Base-by-base conservation (phyloP, 345 rosid genomes). In the Mallotus nudiflorus region DNA sequence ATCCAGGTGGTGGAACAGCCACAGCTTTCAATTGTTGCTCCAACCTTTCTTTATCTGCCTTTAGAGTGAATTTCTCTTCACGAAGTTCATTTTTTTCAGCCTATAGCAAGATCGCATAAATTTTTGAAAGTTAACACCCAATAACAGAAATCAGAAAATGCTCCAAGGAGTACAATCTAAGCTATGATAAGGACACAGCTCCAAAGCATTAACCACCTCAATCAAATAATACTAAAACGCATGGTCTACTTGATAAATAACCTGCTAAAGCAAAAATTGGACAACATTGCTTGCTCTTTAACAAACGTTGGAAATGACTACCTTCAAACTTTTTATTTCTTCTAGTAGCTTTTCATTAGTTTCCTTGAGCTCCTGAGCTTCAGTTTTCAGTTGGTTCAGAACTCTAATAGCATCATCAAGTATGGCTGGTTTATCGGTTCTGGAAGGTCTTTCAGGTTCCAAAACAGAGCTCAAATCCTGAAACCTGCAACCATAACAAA, bases 21-120 rank as follows among this genome's bases (percentile, higher is more conserved):
- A 68, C 56, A 28, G 58, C 65, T 59, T 72, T 77, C 67, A 72
- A 42, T 50, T 72, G 81, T 55, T 62, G 76, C 62, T 77, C 81
- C 60, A 68, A 67, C 73, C 59, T 77, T 68, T 77, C 81, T 40
- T 77, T 77, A 42, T 72, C 77, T 62, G 76, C 81, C 70, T 77
- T 77, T 1, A 77, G 66, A 0, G 42, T 56, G 11, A 72, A 55
- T 56, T 77, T 77, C 73, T 77, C 81, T 63, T 77, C 81, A 25
- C 81, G 77, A 65, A 72, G 81, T 63, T 77, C 81, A 63, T 50
- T 77, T 63, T 77, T 77, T 28, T 77, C 81, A 46, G 70, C 73
- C 81, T 77, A 67, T 72, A 44, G 48, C 54, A 49, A 44, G 54
- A 14, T 33, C 51, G 63, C 11, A n/a, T n/a, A 58, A 60, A 62